phyloP scores from a whole-genome alignment of 306 rosid genomes.

The Vachellia pachyceras region DNA sequence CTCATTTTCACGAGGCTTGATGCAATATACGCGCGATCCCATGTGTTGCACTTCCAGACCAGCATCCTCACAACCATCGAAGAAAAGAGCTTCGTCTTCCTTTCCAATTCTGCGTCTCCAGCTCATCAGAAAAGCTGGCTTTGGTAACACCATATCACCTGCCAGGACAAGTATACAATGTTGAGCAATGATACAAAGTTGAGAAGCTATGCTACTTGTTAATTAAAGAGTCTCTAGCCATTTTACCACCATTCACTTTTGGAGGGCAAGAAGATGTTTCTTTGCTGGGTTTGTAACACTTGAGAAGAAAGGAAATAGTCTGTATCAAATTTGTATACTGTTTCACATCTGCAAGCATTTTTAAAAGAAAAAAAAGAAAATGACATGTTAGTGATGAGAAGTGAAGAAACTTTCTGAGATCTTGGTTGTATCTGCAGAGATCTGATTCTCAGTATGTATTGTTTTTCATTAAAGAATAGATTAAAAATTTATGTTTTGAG shows the following conservation, averaged over 20 bases:
- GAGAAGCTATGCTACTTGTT: neutral
- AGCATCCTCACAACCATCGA: slow-evolving; percentile 72
- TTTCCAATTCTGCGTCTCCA: slow-evolving; percentile 94
- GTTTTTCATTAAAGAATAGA: neutral
- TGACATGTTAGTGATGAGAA: slow-evolving; percentile 8
- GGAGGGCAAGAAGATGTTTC: slow-evolving; percentile 34
- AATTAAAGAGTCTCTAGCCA: slow-evolving; percentile 22
- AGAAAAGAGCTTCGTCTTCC: slow-evolving; percentile 84
- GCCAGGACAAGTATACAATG: slow-evolving; percentile 20
- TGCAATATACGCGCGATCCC: slow-evolving; percentile 81
- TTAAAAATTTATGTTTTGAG: neutral
- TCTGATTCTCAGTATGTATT: neutral
- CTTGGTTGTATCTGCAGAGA: neutral
- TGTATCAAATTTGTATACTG: slow-evolving; percentile 82
- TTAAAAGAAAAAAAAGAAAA: neutral
- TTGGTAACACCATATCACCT: slow-evolving; percentile 50
- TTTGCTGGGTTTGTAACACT: slow-evolving; percentile 53
- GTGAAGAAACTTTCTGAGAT: neutral
- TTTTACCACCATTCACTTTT: slow-evolving; percentile 39
- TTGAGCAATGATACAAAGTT: slow-evolving; percentile 16
- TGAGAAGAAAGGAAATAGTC: slow-evolving; percentile 83
- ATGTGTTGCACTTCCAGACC: slow-evolving; percentile 78
- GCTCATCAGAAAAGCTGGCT: slow-evolving; percentile 88
- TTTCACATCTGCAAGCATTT: slow-evolving; percentile 79
- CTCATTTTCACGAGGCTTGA: slow-evolving; percentile 46